A percentile compares a stretch with the other conserved stretches of the same genome.
phyloP scores from a whole-genome alignment of 768 basidiomycete genomes.

The Amanita phalloides region DNA sequence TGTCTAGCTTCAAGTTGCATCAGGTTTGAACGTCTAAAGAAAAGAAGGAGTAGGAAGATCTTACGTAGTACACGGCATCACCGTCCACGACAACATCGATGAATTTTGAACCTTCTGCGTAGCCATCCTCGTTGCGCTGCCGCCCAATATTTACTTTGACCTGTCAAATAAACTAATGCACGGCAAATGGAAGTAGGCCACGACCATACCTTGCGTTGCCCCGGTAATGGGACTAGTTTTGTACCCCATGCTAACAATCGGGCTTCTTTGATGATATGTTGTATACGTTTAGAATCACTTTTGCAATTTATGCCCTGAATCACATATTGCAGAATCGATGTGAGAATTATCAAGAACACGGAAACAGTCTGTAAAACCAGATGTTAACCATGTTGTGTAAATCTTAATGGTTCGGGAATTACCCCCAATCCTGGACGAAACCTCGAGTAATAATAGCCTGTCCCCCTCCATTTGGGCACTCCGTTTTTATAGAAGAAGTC shows the following conservation, averaged over 20 bases:
- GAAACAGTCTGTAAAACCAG: conserved; percentile 50
- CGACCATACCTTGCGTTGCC: conserved; percentile 53
- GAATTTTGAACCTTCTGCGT: conserved; percentile 33
- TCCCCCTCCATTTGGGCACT: conserved; percentile 93
- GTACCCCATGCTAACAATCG: conserved; percentile 73
- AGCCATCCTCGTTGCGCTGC: conserved; percentile 46
- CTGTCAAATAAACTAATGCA: conserved; percentile 22
- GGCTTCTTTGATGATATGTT: conserved; percentile 50
- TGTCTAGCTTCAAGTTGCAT: conserved; percentile 38
- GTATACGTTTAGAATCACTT: conserved; percentile 61
- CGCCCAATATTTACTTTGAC: conserved; percentile 65
- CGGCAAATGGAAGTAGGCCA: background rate
- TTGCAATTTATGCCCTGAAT: conserved; percentile 71
- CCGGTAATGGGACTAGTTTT: conserved; percentile 51
- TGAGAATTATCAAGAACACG: conserved; percentile 64
- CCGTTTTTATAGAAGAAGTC: conserved; percentile 97
- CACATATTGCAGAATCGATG: conserved; percentile 74
- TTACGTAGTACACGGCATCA: conserved; percentile 62
- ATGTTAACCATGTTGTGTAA: background rate
- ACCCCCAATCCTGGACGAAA: conserved; percentile 90
- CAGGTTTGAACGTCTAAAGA: background rate
- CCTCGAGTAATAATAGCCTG: conserved; percentile 92
- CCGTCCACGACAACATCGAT: conserved; percentile 81
- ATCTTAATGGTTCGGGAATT: conserved; percentile 13
- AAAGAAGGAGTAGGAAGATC: background rate